These are phyloP conservation scores for Cercophora scortea DNA, from an alignment of 495 filamentous ascomycete species.

Conservation along the genomic window DNA sequence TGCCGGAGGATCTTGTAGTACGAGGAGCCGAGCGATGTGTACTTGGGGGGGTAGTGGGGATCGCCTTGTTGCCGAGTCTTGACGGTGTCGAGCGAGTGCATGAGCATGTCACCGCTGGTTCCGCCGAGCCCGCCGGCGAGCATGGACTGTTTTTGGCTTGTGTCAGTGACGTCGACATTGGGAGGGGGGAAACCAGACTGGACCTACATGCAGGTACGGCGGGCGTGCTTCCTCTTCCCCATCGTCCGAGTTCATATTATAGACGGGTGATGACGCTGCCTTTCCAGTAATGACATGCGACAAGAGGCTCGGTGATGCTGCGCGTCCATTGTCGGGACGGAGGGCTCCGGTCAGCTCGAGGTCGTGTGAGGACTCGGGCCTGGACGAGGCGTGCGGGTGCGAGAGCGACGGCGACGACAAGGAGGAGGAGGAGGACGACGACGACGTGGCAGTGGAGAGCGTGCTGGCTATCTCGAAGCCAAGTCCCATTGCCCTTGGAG, in stretches of 20 bases:
- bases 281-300: constrained; percentile 18
- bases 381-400: not conserved
- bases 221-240: constrained; percentile 35
- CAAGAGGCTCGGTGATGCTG: constrained; percentile 20
- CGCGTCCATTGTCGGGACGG: constrained; percentile 30
- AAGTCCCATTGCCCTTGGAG: constrained; percentile 21
- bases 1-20: constrained; percentile 90
- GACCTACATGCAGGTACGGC: constrained; percentile 38
- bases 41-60: constrained; percentile 81
- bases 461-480: constrained; percentile 19
- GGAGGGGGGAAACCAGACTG: not conserved
- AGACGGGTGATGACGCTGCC: constrained; percentile 11
- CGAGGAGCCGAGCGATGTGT: constrained; percentile 77
- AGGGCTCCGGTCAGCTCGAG: not conserved
- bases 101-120: constrained; percentile 89
- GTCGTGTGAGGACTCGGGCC: not conserved
- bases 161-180: constrained; percentile 4
- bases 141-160: constrained; percentile 61
- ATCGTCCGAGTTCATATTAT: constrained; percentile 36
- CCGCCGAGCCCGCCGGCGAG: constrained; percentile 87
- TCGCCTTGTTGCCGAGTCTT: constrained; percentile 99
- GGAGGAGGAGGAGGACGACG: too few species aligned
- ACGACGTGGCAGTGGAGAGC: constrained; percentile 5
- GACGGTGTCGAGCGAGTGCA: constrained; percentile 98
- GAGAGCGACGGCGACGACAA: not conserved